Conservation (phyloP, 805 yeast genomes). For the Komagataella ulmi region DNA sequence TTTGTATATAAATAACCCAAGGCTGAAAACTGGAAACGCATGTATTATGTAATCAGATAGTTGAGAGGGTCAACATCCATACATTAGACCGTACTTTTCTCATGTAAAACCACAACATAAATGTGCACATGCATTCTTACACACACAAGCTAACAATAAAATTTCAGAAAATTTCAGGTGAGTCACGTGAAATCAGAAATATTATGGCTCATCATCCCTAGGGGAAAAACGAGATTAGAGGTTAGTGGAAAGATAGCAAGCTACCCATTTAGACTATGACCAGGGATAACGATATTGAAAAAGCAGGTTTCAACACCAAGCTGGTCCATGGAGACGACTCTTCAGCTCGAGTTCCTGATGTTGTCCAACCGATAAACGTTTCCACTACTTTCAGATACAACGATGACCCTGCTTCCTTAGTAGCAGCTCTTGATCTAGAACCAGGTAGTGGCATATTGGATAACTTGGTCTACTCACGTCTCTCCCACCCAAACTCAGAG, state of each 20-base stretch:
- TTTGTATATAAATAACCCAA: background rate
- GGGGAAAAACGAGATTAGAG: background rate
- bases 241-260: background rate
- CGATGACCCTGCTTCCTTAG: background rate
- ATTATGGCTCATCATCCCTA: background rate
- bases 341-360: background rate
- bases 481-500: constrained; percentile 32
- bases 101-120: too few species aligned
- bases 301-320: constrained; percentile 21
- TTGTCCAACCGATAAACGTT: constrained; percentile 2
- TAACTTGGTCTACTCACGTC: constrained; percentile 23
- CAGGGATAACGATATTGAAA: background rate
- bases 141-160: background rate
- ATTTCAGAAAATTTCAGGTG: background rate
- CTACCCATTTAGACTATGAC: background rate
- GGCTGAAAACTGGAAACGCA: background rate
- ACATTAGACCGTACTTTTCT: background rate
- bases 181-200: background rate
- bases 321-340: constrained; percentile 22
- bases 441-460: constrained; percentile 11
- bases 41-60: background rate
- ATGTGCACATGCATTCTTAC: too few species aligned
- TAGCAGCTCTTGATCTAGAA: background rate
- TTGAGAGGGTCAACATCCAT: background rate
- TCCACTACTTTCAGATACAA: background rate